phyloP scores from a whole-genome alignment of 768 basidiomycete genomes.

The Amanita jacksonii region DNA sequence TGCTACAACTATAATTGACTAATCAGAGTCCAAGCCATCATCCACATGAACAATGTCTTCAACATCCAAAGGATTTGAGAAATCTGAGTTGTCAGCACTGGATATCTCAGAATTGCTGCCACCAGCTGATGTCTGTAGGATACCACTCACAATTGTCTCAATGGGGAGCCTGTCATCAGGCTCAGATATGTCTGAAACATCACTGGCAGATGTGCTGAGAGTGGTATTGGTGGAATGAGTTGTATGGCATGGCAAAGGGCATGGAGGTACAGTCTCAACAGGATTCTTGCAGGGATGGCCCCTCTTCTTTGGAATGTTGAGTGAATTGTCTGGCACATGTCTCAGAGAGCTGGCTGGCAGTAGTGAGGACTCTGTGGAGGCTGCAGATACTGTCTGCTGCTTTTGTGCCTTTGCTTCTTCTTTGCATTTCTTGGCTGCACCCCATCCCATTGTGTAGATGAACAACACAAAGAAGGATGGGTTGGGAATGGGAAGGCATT shows the following conservation, averaged over 20 bases:
- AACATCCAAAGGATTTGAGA: not conserved
- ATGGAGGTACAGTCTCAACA: not conserved
- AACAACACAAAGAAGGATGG: slow-evolving; percentile 1
- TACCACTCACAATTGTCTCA: not conserved
- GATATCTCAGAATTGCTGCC: not conserved
- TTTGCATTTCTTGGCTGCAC: slow-evolving; percentile 1
- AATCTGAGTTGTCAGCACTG: not conserved
- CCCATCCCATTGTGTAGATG: slow-evolving; percentile 2
- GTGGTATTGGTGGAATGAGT: not conserved
- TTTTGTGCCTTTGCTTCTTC: not conserved
- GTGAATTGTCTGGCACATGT: not conserved
- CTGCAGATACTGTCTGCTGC: slow-evolving; percentile 3
- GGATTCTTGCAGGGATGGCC: slow-evolving; percentile 1
- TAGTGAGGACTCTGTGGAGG: slow-evolving; percentile 1
- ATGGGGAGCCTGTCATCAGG: slow-evolving; percentile 1
- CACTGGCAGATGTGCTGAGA: not conserved
- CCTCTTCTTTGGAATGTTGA: not conserved
- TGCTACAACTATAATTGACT: not conserved
- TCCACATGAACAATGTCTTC: not conserved
- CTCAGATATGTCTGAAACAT: not conserved
- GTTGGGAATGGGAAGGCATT: not conserved
- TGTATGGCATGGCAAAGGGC: not conserved
- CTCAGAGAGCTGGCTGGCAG: not conserved
- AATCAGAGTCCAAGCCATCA: not conserved
- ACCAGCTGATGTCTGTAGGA: not conserved